Evolutionary conservation across 768 basidiomycete species (phyloP), one percentile per base, ranked within the genome.

Genomic region (Lentinula sp.): DNA sequence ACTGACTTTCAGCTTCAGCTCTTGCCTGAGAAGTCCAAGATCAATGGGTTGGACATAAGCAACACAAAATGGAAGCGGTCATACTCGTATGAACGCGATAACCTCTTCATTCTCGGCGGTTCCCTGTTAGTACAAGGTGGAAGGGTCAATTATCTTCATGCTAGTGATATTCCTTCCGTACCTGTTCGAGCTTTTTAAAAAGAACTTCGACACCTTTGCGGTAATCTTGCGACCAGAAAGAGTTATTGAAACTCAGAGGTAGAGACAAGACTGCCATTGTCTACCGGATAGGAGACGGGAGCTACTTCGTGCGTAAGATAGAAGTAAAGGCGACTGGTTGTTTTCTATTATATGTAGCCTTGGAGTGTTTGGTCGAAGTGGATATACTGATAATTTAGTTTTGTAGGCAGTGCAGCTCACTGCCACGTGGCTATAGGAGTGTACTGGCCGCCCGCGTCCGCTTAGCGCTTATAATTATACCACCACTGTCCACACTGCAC

Each of bases 141-240:
- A 62, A 59, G 61, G 64, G 65, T 62, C 58, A 50, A 61, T 10
- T n/a, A 32, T 37, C n/a, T 10, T 48, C 37, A 8, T 18, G 7
- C 34, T 57, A 34, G 64, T 45, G 51, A 57, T 43, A 40, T 53
- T 37, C 37, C 7, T 48, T 13, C 67, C 77, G 53, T 63, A 88
- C 92, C 81, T 91, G 88, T 66, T 93, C 88, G 28, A 94, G 84
- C 72, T 91, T 88, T 48, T 69, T 72, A 70, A 84, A 93, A 35
- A 94, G 74, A 23, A 89, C 82, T 64, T 96, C 86, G 32, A 97
- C 80, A 37, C 94, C 95, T 62, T 76, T 83, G 49, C 91, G 80
- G 70, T 93, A 95, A 76, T 95, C 93, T 71, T 92, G 88, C 15
- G 93, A 84, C 95, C 95, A 97, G 78, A 97, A 97, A 34, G 93